Conservation (phyloP, 2,329 filamentous ascomycete species). For the Tolypocladium ophioglossoides region DNA sequence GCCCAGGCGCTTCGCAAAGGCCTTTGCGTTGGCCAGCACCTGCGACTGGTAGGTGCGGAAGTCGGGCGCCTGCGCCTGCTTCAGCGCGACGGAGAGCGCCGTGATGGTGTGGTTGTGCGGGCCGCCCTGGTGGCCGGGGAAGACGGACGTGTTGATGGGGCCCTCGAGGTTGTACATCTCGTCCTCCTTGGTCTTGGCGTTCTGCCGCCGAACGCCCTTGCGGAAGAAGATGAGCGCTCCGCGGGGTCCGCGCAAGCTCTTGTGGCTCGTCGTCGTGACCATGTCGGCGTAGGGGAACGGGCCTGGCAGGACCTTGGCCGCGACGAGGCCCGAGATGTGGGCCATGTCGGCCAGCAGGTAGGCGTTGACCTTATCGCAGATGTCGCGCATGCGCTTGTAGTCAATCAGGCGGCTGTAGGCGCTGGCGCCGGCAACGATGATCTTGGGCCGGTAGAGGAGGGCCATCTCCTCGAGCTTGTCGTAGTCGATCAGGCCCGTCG, state of each 20-base stretch:
- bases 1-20: conserved; percentile 61
- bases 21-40: conserved; percentile 84
- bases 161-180: conserved; percentile 82
- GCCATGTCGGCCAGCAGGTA: conserved; percentile 96
- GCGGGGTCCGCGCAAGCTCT: conserved; percentile 87
- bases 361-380: conserved; percentile 81
- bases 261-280: conserved; percentile 96
- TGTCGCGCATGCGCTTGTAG: conserved; percentile 84
- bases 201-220: conserved; percentile 74
- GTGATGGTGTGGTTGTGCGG: conserved; percentile 99
- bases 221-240: conserved; percentile 99
- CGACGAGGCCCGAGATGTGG: conserved; percentile 89
- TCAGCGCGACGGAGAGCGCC: conserved; percentile 83
- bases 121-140: conserved; percentile 95
- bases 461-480: conserved; percentile 81
- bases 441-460: conserved; percentile 83
- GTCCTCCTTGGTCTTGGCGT: conserved; percentile 78
- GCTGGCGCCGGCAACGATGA: conserved; percentile 88
- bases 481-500: conserved; percentile 92
- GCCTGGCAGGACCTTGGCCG: conserved; percentile 80
- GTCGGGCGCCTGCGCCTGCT: conserved; percentile 81
- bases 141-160: conserved; percentile 93
- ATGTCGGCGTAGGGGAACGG: conserved; percentile 88
- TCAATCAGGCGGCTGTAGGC: conserved; percentile 95
- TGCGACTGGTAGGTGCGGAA: conserved; percentile 90